Evolutionary conservation across 768 basidiomycete species (phyloP).

Genomic region (Phaeotremella fagi): DNA sequence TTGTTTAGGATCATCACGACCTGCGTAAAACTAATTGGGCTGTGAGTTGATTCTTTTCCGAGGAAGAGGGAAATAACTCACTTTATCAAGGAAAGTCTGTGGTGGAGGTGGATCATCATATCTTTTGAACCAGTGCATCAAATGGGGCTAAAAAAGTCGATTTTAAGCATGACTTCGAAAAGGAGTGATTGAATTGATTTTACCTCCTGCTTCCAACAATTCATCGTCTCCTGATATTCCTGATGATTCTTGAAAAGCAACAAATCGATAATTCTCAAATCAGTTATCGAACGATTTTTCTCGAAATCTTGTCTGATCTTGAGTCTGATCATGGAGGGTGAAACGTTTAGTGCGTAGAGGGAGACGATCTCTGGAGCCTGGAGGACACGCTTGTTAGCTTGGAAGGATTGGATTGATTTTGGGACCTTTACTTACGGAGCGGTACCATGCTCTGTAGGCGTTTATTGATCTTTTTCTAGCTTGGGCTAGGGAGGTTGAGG

Average conservation of each 20-base stretch:
- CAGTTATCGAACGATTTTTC: slow-evolving; percentile 72
- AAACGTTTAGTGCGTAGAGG: slow-evolving; percentile 74
- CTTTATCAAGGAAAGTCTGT: slow-evolving; percentile 47
- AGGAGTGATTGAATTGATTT: no score
- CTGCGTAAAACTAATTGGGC: slow-evolving; percentile 37
- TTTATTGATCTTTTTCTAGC: slow-evolving; percentile 65
- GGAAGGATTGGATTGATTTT: not conserved
- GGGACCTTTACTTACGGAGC: slow-evolving; percentile 59
- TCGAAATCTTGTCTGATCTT: slow-evolving; percentile 84
- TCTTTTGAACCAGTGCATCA: slow-evolving; percentile 48
- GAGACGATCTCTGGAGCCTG: slow-evolving; percentile 87
- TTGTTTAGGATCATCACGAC: slow-evolving; percentile 45
- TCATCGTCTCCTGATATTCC: slow-evolving; percentile 92
- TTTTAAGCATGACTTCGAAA: no score
- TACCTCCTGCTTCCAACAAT: slow-evolving; percentile 78
- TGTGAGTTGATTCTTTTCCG: not conserved
- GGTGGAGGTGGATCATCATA: slow-evolving; percentile 44
- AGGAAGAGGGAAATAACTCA: not conserved
- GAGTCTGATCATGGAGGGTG: slow-evolving; percentile 71
- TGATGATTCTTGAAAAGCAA: slow-evolving; percentile 75
- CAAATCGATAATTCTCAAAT: slow-evolving; percentile 76
- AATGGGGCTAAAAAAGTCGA: slow-evolving; percentile 44
- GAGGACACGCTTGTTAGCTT: no score
- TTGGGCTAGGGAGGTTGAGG: slow-evolving; percentile 56
- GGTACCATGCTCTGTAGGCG: slow-evolving; percentile 90